Base-by-base conservation (phyloP, 352 stramenopile genomes). In the Pythium folliculosum region DNA sequence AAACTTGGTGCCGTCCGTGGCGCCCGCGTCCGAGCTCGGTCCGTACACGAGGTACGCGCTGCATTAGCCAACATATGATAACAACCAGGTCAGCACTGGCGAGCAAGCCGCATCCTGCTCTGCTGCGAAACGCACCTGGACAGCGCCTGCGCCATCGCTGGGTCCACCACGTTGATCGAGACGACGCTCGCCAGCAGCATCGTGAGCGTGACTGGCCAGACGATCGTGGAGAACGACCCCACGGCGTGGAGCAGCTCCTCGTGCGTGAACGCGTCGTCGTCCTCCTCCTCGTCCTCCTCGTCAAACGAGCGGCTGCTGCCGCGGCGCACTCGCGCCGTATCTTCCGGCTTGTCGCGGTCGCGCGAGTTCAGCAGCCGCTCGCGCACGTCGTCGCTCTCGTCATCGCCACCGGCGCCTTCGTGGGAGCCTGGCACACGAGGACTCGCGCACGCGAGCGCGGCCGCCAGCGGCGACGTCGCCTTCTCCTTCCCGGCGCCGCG, bases 241-340 rank as follows among this genome's bases (percentile, higher is more conserved):
- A 96, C 86, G 1, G 84, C 93, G 62, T 96, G 88, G 69, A 93
- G 71, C 16, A 96, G 74, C 64, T 94, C 83, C 63, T 95, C 84
- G 61, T 91, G 82, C 53, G 88, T 90, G 69, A 89, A 91, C 10
- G 32, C 43, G 32, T 81, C 70, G 17, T 66, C 63, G 7, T 84
- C 71, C 3, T 75, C 70, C 0, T 68, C 45, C 0, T 73, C 63
- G 17, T 63, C 25, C 2, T 65, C 54, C 2, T 16, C 38, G n/a
- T 65, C 50, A 22, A 53, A 59, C 48, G 38, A 49, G 40, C 40
- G 40, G 23, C 54, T 23, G 44, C 47, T 47, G 17, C 10, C 43
- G 25, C 37, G 57, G 19, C 51, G 16, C n/a, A 19, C 16, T 2
- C 51, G 27, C n/a, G 30, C 27, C 43, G 51, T 43, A 56, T 62